Percentiles rank a stretch among this genome's conserved stretches.
These are phyloP conservation scores for Saturnispora silvae DNA, from an alignment of 805 yeast species.

Conservation along the genomic window DNA sequence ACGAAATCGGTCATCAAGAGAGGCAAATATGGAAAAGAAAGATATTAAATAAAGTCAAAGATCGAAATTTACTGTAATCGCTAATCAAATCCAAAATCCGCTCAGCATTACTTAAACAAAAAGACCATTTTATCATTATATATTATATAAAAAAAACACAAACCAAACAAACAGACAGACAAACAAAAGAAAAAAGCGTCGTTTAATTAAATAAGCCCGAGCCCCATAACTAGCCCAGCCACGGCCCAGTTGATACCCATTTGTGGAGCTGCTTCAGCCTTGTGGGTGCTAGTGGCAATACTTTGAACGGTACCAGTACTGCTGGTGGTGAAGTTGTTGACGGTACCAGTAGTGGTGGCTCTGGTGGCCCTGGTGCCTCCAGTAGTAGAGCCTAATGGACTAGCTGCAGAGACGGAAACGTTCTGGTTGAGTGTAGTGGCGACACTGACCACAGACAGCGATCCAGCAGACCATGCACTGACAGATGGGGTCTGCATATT, in stretches of 20 bases:
- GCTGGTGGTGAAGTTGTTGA: neutral
- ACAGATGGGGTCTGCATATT: no score
- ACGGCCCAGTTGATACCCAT: slow-evolving; percentile 54
- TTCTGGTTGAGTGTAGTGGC: no score
- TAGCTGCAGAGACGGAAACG: neutral
- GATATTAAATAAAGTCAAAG: neutral
- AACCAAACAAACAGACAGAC: neutral
- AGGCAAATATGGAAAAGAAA: neutral
- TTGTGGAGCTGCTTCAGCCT: slow-evolving; percentile 19
- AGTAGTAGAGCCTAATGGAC: neutral
- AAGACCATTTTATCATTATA: neutral
- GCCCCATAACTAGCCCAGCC: slow-evolving; percentile 17
- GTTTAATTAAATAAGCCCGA: slow-evolving; percentile 1
- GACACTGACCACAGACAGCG: no score
- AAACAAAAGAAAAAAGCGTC: neutral
- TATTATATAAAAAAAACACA: neutral
- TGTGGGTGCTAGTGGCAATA: slow-evolving; percentile 1
- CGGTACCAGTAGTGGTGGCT: neutral
- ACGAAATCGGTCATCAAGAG: slow-evolving; percentile 18
- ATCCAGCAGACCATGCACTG: no score
- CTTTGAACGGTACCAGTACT: slow-evolving; percentile 1
- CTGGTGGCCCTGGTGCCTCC: neutral
- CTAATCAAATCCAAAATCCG: no score
- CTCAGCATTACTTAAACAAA: no score
- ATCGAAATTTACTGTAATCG: slow-evolving; percentile 2